Conservation (phyloP, 2,329 filamentous ascomycete genomes). For the Trichoderma afroharzianum region DNA sequence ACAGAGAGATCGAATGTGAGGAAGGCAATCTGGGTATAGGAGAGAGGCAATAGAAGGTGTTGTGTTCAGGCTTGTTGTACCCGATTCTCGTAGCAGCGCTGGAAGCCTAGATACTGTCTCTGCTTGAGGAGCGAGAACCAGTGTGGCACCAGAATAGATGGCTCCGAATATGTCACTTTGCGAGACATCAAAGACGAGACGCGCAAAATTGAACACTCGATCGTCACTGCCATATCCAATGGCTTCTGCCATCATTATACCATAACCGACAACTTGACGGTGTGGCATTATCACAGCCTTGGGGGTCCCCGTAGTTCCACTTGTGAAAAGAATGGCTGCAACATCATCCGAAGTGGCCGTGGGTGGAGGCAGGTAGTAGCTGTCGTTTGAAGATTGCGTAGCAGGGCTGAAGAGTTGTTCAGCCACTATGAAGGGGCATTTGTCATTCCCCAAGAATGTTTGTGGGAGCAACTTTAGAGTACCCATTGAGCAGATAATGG, state of each 20-base stretch:
- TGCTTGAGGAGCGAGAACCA: background rate
- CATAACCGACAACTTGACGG: background rate
- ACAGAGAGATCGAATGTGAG: background rate
- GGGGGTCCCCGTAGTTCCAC: background rate
- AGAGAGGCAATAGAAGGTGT: background rate
- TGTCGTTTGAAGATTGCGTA: background rate
- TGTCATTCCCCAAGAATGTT: background rate
- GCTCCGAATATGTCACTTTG: background rate
- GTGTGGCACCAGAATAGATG: background rate
- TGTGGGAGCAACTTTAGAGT: background rate
- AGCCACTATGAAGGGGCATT: background rate
- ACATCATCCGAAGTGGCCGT: background rate
- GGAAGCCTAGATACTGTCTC: background rate
- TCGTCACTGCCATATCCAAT: background rate
- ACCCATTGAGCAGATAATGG: background rate
- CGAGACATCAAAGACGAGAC: background rate
- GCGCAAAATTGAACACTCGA: background rate
- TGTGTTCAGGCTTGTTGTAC: background rate
- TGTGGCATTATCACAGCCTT: background rate
- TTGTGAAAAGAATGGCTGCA: background rate
- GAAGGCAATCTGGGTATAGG: background rate
- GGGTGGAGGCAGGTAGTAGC: background rate
- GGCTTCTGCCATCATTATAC: background rate
- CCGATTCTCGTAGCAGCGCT: background rate
- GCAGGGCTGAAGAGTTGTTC: background rate